A percentile compares a stretch with the other conserved stretches of the same genome.
phyloP scores from a whole-genome alignment of 345 rosid genomes.

The Populus ilicifolia region DNA sequence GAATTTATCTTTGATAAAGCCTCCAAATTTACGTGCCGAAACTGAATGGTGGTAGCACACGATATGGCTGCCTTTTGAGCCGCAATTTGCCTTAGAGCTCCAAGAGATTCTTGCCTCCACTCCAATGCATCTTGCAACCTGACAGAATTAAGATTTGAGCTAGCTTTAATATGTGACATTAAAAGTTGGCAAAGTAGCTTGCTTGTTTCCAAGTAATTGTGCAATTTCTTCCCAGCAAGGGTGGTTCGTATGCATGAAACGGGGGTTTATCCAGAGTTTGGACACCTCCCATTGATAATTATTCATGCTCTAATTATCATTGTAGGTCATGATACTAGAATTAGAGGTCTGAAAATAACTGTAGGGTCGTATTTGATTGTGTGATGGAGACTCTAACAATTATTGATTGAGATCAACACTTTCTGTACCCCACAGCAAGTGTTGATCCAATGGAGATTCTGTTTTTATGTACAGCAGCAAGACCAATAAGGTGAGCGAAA shows the following conservation, averaged over 20 bases:
- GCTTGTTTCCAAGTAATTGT: not conserved
- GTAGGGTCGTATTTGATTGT: no score
- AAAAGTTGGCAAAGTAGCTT: not conserved
- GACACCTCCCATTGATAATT: not conserved
- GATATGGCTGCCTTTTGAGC: not conserved
- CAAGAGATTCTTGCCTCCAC: constrained; percentile 21
- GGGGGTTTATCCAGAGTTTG: not conserved
- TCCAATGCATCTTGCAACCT: constrained; percentile 4
- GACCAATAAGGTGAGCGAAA: no score
- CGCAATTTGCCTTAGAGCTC: not conserved
- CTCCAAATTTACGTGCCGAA: not conserved
- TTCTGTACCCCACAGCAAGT: no score
- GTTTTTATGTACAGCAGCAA: no score
- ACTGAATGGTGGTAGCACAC: not conserved
- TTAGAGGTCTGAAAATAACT: not conserved
- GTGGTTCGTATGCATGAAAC: not conserved
- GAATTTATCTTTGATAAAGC: not conserved
- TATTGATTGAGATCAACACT: no score
- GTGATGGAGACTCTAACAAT: no score
- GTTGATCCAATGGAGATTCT: no score
- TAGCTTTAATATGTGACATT: not conserved
- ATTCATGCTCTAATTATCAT: not conserved
- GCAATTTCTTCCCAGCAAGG: not conserved
- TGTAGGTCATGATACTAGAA: not conserved
- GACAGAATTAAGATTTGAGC: not conserved